phyloP scores from a whole-genome alignment of 2,329 filamentous ascomycete species.

The Botrytis sinoallii region DNA sequence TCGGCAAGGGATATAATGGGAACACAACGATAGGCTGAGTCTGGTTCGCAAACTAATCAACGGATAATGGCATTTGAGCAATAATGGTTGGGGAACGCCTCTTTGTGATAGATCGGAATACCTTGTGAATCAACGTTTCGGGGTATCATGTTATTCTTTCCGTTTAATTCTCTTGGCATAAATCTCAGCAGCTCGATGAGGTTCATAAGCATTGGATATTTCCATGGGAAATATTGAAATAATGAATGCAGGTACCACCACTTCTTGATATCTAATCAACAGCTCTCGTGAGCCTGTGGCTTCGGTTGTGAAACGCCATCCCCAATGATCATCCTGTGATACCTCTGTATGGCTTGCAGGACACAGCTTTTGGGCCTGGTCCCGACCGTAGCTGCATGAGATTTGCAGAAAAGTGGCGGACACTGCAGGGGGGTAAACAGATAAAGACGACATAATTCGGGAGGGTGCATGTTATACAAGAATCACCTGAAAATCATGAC shows the following conservation, averaged over 20 bases:
- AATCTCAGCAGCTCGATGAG: constrained; percentile 4
- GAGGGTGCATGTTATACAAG: constrained; percentile 13
- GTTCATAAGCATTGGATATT: constrained; percentile 9
- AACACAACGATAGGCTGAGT: constrained; percentile 8
- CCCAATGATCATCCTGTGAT: constrained; percentile 8
- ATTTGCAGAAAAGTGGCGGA: constrained; percentile 10
- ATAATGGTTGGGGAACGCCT: constrained; percentile 5
- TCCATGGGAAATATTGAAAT: constrained; percentile 12
- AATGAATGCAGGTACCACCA: constrained; percentile 11
- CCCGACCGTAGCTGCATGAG: constrained; percentile 5
- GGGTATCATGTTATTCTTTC: background rate
- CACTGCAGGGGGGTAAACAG: constrained; percentile 12
- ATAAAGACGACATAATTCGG: constrained; percentile 11
- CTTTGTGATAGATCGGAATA: constrained; percentile 16
- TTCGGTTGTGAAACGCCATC: background rate
- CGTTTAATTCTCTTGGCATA: background rate
- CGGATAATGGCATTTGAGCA: constrained; percentile 19
- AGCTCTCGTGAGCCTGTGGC: background rate
- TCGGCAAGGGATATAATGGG: constrained; percentile 18
- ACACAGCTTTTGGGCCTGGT: constrained; percentile 9
- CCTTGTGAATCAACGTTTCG: background rate
- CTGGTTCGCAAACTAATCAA: constrained; percentile 7
- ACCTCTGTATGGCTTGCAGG: constrained; percentile 15
- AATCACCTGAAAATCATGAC: constrained; percentile 20
- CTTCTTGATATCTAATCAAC: background rate